Evolutionary conservation across 2,329 filamentous ascomycete genomes (phyloP), one percentile per base, ranked within the genome.

Genomic region (Phyllosticta ampelicida): DNA sequence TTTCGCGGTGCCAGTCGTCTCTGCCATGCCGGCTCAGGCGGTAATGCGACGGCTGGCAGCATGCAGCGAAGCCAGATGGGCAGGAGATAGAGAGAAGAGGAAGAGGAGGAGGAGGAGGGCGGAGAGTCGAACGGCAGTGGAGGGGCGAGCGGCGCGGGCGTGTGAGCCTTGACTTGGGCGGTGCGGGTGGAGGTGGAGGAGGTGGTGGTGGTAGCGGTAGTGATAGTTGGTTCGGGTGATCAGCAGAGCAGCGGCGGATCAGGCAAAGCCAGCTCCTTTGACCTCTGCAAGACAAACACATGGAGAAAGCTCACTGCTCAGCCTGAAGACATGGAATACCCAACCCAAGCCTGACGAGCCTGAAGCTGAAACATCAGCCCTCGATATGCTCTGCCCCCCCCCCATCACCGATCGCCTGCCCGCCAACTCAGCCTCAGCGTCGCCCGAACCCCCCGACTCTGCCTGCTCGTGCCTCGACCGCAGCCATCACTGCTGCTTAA

Each of bases 11-110:
- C 50, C 48, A 21, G 51, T 16, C 50, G 48, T 44, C 48, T 53
- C 55, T 53, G 55, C 51, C 55, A 58, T 58, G 55, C 55, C 55
- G 55, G 53, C 55, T 53, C 55, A 30, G 18, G 52, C 51, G 55
- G 36, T 71, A n/a, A 53, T 58, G 29, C 49, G 49, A 63, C 55
- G 55, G 49, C 19, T 26, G 49, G 18, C 49, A 26, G 19, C 49
- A 51, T 51, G 49, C 21, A 51, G 19, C 16, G 19, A 51, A 13
- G 49, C 36, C 36, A 44, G 36, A 44, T n/a, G 36, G 36, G 36
- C 36, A 13, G n/a, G 36, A n/a, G 13, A n/a, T 36, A 10, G 29
- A 36, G 29, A 36, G 29, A 10, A 36, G 28, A 29, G 28, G 28
- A 29, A 10, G 28, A 29, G 28, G 28, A 13, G 30, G 30, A 44